phyloP scores from a whole-genome alignment of 148 eudicot species.

The Dysphania ambrosioides region DNA sequence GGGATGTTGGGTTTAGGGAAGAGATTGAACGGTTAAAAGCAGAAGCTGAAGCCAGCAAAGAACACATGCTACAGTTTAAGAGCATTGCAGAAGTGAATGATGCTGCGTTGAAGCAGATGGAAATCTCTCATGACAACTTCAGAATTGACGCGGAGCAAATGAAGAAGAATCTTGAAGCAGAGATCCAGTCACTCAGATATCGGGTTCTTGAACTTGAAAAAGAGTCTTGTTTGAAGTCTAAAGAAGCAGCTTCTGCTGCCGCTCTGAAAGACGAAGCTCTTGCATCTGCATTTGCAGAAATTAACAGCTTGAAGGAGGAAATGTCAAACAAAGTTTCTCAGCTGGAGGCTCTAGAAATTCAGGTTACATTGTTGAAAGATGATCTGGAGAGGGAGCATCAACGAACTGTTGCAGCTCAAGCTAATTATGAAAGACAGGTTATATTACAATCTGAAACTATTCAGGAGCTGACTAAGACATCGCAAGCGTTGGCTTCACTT shows the following conservation, averaged over 20 bases:
- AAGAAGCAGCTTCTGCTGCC: constrained; percentile 58
- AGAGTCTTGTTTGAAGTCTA: constrained; percentile 48
- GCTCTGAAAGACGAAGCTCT: constrained; percentile 60
- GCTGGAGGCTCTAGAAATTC: constrained; percentile 48
- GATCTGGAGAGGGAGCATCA: constrained; percentile 75
- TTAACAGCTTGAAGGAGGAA: constrained; percentile 63
- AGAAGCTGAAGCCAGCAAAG: constrained; percentile 65
- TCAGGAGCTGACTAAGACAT: constrained; percentile 85
- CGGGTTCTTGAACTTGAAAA: constrained; percentile 59
- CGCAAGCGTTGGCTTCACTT: constrained; percentile 61
- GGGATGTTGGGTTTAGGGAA: constrained; percentile 40
- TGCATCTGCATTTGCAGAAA: constrained; percentile 56
- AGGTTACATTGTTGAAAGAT: constrained; percentile 54
- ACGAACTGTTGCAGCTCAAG: constrained; percentile 63
- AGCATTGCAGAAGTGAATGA: constrained; percentile 89
- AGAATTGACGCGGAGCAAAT: constrained; percentile 64
- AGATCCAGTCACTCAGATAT: constrained; percentile 52
- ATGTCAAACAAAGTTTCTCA: constrained; percentile 50
- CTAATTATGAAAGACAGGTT: constrained; percentile 95
- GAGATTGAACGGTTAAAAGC: constrained; percentile 69
- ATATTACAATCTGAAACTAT: constrained; percentile 90
- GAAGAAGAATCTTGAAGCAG: constrained; percentile 67
- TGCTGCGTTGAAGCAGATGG: constrained; percentile 79
- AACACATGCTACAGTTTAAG: constrained; percentile 89
- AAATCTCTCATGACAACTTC: constrained; percentile 59